Base-by-base conservation (phyloP, 208 protist genomes). In the Acanthamoeba quina region DNA sequence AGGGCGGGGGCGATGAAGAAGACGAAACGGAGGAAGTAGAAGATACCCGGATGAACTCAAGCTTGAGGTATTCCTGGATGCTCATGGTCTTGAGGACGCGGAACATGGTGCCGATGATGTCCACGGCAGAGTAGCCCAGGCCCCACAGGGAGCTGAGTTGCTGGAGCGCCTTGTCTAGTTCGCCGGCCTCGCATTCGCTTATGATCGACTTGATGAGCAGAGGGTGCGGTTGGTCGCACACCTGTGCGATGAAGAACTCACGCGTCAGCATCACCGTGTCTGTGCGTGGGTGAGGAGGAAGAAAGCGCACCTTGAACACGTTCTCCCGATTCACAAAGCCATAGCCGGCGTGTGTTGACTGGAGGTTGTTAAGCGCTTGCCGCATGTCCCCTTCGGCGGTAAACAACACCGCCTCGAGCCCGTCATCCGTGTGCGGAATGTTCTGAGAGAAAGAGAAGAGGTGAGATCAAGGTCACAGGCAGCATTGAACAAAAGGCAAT, bases 141-240 rank as follows among this genome's bases (percentile, higher is more conserved):
- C 97, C 94, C 96, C 96, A 98, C 2, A 99, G 94, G 82, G 97
- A 96, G 94, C 98, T 97, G 78, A 99, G 97, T 17, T 96, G 95
- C 26, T 96, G 95, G 49, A 96, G 90, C 1, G 99, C 96, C 34
- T 91, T 58, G 26, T 98, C 86, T 11, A 99, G 95, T 10, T 98
- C 94, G 31, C 98, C 97, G 44, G 95, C 94, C 3, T 98, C 21
- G 94, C 98, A 99, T 11, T 96, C 95, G 3, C 93, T 83, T 31
- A 99, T 93, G n/a, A 99, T 98, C 56, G 95, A 95, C 74, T 99
- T 97, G 3, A 99, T 96, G 17, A 99, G 92, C 13, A 98, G 90
- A 15, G 99, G 99, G 90, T 99, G 99, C 1, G 99, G 99, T 94
- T 99, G 98, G 93, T 99, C 99, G 95, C 98, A 99, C 2, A 98